These are phyloP conservation scores for Kingdonia uniflora DNA, from an alignment of 164 flowering plant species.

Conservation along the genomic window DNA sequence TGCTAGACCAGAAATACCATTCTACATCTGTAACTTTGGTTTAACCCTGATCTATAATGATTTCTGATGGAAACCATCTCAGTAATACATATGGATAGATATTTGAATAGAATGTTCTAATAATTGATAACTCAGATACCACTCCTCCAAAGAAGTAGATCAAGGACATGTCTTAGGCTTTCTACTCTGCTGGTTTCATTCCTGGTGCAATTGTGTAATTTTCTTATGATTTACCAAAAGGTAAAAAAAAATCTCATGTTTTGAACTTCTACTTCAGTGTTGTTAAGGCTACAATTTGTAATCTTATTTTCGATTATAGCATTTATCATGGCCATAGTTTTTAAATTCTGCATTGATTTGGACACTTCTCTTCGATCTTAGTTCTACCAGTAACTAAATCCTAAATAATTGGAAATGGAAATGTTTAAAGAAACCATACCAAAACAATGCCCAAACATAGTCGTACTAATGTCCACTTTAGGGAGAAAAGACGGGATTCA, in stretches of 20 bases:
- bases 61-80: neutral
- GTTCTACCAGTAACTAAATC: too few species aligned
- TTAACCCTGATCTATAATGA: neutral
- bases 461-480: too few species aligned
- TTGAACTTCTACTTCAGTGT: neutral
- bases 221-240: slow-evolving; percentile 59
- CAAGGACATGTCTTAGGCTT: slow-evolving; percentile 62
- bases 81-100: neutral
- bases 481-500: too few species aligned
- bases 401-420: too few species aligned
- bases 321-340: neutral
- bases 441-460: too few species aligned
- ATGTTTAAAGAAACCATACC: too few species aligned
- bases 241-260: slow-evolving; percentile 21
- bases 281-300: neutral
- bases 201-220: slow-evolving; percentile 97
- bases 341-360: neutral
- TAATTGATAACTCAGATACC: slow-evolving; percentile 42
- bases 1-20: slow-evolving; percentile 70
- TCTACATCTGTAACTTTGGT: slow-evolving; percentile 68
- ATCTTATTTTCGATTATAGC: too few species aligned
- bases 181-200: slow-evolving; percentile 74
- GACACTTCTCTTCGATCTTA: too few species aligned
- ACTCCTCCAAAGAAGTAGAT: slow-evolving; percentile 88
- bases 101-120: neutral